A percentile compares a stretch with the other conserved stretches of the same genome.
Conservation (phyloP, 371 early-diverging fungal species). For the Circinella umbellata region DNA sequence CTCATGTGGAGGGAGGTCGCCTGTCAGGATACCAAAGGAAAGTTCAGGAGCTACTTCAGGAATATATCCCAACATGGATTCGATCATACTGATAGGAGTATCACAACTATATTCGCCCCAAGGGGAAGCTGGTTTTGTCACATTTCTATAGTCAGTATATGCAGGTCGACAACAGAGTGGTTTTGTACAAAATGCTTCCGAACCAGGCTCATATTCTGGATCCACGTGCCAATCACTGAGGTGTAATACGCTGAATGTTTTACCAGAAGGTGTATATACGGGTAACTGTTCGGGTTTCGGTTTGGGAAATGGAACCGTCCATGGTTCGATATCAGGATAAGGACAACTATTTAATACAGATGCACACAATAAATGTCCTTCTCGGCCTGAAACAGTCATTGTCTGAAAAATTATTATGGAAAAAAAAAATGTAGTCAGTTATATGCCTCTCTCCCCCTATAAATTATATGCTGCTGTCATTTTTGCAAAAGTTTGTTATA, state of each 20-base stretch:
- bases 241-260: constrained; percentile 57
- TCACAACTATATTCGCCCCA: constrained; percentile 64
- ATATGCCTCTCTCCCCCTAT: no score
- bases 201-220: constrained; percentile 53
- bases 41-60: constrained; percentile 43
- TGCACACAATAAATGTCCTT: constrained; percentile 53
- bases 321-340: constrained; percentile 46
- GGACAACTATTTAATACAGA: constrained; percentile 49
- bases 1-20: constrained; percentile 70
- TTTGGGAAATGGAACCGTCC: constrained; percentile 57
- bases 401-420: constrained; percentile 30
- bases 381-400: constrained; percentile 50
- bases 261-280: constrained; percentile 24
- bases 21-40: constrained; percentile 60
- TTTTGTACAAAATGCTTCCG: constrained; percentile 57
- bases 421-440: background rate
- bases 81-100: constrained; percentile 48
- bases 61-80: constrained; percentile 51
- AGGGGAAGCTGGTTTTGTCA: constrained; percentile 33
- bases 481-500: no score
- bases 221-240: constrained; percentile 72
- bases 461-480: no score
- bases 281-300: constrained; percentile 40
- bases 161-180: constrained; percentile 62
- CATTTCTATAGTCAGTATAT: constrained; percentile 38